A percentile compares a stretch with the other conserved stretches of the same genome.
Conservation (phyloP, 2,329 filamentous ascomycete species). For the Aspergillus quadrilineatus region DNA sequence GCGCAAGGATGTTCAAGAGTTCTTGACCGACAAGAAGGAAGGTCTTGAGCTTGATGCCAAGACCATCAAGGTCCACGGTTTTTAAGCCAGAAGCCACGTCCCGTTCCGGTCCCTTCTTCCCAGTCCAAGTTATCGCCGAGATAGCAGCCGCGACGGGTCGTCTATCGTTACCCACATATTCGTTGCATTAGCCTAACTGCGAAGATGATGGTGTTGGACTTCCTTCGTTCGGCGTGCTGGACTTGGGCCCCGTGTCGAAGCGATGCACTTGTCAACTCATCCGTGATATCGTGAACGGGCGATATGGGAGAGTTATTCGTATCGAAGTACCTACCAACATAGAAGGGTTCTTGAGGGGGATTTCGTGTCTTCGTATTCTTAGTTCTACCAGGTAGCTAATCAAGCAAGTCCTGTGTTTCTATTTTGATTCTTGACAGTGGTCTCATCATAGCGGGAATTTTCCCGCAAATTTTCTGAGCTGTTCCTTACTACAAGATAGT, state of each 20-base stretch:
- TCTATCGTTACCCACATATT: conserved; percentile 27
- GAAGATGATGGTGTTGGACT: conserved; percentile 22
- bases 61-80: conserved; percentile 78
- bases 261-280: conserved; percentile 28
- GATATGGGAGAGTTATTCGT: conserved; percentile 20
- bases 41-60: conserved; percentile 91
- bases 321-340: conserved; percentile 12
- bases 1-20: conserved; percentile 97
- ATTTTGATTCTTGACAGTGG: too few species aligned
- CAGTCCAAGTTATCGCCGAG: conserved; percentile 38
- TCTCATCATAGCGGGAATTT: too few species aligned
- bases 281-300: conserved; percentile 22
- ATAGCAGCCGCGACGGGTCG: conserved; percentile 34
- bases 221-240: conserved; percentile 31
- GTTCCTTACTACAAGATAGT: too few species aligned
- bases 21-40: conserved; percentile 93
- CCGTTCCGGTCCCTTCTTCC: conserved; percentile 46
- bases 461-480: too few species aligned
- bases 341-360: conserved; percentile 12
- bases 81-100: conserved; percentile 47
- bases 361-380: conserved; percentile 10
- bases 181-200: conserved; percentile 20
- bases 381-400: conserved; percentile 8
- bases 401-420: conserved; percentile 2
- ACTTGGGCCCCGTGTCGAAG: conserved; percentile 33